These are phyloP conservation scores for Martensiomyces pterosporus DNA, from an alignment of 192 early-diverging fungal genomes.

Conservation along the genomic window DNA sequence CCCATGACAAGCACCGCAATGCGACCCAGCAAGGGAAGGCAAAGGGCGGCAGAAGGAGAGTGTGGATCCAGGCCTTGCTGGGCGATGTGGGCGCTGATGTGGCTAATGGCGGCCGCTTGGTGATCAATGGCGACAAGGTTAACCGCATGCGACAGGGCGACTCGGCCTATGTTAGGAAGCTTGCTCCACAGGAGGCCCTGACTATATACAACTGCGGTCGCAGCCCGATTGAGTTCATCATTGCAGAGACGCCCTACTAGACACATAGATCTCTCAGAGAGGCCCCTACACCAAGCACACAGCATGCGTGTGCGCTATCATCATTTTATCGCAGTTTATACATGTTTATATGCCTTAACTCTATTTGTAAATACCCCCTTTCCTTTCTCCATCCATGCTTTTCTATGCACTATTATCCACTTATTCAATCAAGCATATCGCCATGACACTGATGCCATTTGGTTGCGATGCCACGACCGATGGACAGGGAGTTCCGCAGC, in stretches of 20 bases:
- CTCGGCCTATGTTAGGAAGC: slow-evolving; percentile 34
- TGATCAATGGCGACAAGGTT: slow-evolving; percentile 32
- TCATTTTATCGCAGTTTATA: slow-evolving; percentile 3
- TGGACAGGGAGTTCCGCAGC: no score
- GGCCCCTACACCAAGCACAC: background rate
- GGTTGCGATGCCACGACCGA: no score
- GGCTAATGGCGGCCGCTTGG: slow-evolving; percentile 28
- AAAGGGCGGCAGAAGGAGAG: slow-evolving; percentile 17
- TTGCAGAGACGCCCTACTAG: slow-evolving; percentile 43
- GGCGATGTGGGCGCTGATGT: slow-evolving; percentile 17
- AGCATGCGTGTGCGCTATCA: background rate
- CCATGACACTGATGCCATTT: no score
- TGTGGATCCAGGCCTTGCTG: slow-evolving; percentile 43
- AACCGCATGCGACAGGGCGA: slow-evolving; percentile 39
- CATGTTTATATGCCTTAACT: background rate
- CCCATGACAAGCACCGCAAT: slow-evolving; percentile 26
- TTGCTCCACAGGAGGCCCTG: slow-evolving; percentile 21
- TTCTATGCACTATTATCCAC: background rate
- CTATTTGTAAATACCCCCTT: background rate
- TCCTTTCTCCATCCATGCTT: background rate
- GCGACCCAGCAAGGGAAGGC: no score
- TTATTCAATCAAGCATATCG: no score
- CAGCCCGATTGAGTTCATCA: slow-evolving; percentile 33
- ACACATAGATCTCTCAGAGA: slow-evolving; percentile 2
- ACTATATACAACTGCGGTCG: slow-evolving; percentile 37